These are phyloP conservation scores for Calonectria henricotiae DNA, from an alignment of 2,329 filamentous ascomycete genomes.

Conservation along the genomic window DNA sequence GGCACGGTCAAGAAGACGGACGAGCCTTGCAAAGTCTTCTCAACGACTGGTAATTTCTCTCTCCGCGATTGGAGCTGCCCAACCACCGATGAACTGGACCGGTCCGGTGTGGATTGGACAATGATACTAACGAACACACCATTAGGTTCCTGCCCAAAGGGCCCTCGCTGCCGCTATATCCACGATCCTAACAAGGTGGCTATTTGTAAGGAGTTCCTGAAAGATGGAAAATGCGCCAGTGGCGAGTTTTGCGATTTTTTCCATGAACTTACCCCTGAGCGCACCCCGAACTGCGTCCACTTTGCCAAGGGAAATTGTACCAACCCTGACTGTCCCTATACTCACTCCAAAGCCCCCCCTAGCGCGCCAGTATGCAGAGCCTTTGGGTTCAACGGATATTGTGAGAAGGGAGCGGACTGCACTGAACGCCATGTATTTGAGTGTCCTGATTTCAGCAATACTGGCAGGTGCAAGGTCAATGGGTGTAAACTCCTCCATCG, in stretches of 20 bases:
- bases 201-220: slow-evolving; percentile 90
- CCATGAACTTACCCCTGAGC: slow-evolving; percentile 86
- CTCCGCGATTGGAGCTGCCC: slow-evolving; percentile 54
- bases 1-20: slow-evolving; percentile 77
- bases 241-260: slow-evolving; percentile 91
- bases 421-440: slow-evolving; percentile 90
- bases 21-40: slow-evolving; percentile 82
- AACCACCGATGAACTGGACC: slow-evolving; percentile 44
- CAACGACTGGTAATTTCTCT: slow-evolving; percentile 78
- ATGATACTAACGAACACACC: slow-evolving; percentile 62
- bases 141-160: slow-evolving; percentile 88
- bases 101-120: slow-evolving; percentile 60
- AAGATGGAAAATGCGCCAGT: slow-evolving; percentile 82
- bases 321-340: slow-evolving; percentile 88
- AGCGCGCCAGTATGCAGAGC: slow-evolving; percentile 85
- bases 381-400: slow-evolving; percentile 92
- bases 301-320: slow-evolving; percentile 92
- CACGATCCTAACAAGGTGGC: slow-evolving; percentile 92
- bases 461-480: slow-evolving; percentile 84
- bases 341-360: slow-evolving; percentile 85
- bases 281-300: slow-evolving; percentile 90
- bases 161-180: slow-evolving; percentile 83
- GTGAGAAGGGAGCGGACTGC: slow-evolving; percentile 85
- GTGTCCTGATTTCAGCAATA: slow-evolving; percentile 96
- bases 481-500: slow-evolving; percentile 90